These are phyloP conservation scores for Adansonia madagascariensis DNA, from an alignment of 441 rosid species.

Conservation along the genomic window DNA sequence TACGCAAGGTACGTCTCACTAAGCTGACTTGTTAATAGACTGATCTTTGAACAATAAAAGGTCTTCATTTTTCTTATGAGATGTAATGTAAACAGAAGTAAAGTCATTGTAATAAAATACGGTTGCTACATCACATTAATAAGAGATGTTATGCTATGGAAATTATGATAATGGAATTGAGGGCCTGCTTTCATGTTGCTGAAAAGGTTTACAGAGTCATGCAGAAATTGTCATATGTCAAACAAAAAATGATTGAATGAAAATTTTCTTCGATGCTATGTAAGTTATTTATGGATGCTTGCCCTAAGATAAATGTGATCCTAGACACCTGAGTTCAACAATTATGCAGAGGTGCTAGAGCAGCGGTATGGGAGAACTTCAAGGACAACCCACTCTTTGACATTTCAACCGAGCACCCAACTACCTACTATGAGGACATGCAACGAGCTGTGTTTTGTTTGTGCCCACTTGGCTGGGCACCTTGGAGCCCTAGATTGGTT, in stretches of 20 bases:
- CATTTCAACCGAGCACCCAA: conserved; percentile 82
- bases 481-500: conserved; percentile 80
- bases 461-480: conserved; percentile 86
- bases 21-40: conserved; percentile 8
- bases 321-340: background rate
- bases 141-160: background rate
- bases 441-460: conserved; percentile 76
- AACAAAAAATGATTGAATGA: background rate
- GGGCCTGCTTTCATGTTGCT: background rate
- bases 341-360: conserved; percentile 64
- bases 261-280: conserved; percentile 8
- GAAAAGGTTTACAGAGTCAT: background rate
- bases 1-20: conserved; percentile 60
- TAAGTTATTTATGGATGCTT: background rate
- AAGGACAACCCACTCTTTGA: conserved; percentile 75
- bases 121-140: background rate
- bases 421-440: conserved; percentile 78
- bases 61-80: background rate
- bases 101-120: background rate
- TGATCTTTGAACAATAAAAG: background rate
- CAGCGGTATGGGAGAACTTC: conserved; percentile 84
- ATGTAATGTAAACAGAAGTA: background rate
- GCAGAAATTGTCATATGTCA: background rate
- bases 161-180: background rate
- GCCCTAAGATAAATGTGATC: conserved; percentile 5